phyloP scores from a whole-genome alignment of 2,329 filamentous ascomycete species.

The Penicillium sp. region DNA sequence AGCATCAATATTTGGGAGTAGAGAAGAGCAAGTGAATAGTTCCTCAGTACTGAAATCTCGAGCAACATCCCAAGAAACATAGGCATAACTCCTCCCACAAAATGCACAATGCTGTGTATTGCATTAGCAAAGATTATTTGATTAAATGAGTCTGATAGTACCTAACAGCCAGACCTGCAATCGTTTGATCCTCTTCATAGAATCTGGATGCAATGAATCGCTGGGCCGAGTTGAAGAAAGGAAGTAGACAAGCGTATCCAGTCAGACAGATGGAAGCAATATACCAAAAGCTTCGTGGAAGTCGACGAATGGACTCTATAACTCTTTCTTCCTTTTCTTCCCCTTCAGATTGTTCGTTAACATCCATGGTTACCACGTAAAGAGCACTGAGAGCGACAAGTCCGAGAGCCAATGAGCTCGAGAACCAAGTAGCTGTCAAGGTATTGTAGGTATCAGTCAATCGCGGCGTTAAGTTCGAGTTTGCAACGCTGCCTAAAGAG shows the following conservation, averaged over 20 bases:
- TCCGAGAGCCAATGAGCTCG: background rate
- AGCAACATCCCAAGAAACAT: background rate
- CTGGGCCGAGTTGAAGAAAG: background rate
- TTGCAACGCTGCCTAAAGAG: background rate
- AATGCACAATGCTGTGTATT: background rate
- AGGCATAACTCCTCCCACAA: background rate
- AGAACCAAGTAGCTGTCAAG: background rate
- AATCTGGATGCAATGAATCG: background rate
- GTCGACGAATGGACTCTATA: background rate
- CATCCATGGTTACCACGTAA: background rate
- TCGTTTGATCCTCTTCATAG: background rate
- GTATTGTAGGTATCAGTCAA: background rate
- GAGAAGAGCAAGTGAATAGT: background rate
- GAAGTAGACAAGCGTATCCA: background rate
- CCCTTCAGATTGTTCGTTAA: background rate
- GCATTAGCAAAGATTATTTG: background rate
- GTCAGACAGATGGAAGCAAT: background rate
- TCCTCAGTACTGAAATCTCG: background rate
- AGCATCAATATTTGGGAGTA: background rate
- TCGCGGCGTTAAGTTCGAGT: background rate
- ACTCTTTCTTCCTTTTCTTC: background rate
- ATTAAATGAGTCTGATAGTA: background rate
- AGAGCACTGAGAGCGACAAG: background rate
- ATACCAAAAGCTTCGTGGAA: background rate
- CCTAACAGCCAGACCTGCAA: background rate